A percentile compares a stretch with the other conserved stretches of the same genome.
These are phyloP conservation scores for Neonothopanus nambi DNA, from an alignment of 1,284 basidiomycete species.

Conservation along the genomic window DNA sequence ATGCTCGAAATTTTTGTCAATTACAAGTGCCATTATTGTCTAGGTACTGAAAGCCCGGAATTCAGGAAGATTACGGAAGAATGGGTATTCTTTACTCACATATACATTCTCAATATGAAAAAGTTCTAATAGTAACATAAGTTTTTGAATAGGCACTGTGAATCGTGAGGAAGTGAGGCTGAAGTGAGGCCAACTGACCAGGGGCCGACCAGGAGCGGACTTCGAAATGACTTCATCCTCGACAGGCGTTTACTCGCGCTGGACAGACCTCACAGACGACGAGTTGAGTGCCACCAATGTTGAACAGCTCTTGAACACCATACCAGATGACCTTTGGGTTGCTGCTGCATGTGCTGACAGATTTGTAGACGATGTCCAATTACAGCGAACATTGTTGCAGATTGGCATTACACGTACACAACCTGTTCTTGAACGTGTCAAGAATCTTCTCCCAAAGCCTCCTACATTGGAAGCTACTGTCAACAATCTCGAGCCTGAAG, in stretches of 20 bases:
- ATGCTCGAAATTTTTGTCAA: no score
- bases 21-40: no score
- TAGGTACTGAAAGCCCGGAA: no score
- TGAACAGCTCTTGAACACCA: conserved; percentile 45
- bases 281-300: conserved; percentile 54
- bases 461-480: conserved; percentile 13
- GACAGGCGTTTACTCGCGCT: conserved; percentile 45
- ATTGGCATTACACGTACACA: conserved; percentile 62
- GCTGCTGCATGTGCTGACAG: conserved; percentile 71
- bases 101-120: no score
- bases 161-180: neutral
- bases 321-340: conserved; percentile 73
- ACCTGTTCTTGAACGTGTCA: conserved; percentile 46
- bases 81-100: no score
- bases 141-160: neutral
- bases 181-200: neutral
- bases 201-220: neutral
- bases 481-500: conserved; percentile 8
- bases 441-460: conserved; percentile 26
- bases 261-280: conserved; percentile 56
- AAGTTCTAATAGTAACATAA: no score
- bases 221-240: conserved; percentile 27
- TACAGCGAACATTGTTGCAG: conserved; percentile 59
- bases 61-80: no score
- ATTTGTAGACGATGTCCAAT: conserved; percentile 53